A percentile compares a stretch with the other conserved stretches of the same genome.
phyloP scores from a whole-genome alignment of 2,329 filamentous ascomycete species.

The Penicillium sp. region DNA sequence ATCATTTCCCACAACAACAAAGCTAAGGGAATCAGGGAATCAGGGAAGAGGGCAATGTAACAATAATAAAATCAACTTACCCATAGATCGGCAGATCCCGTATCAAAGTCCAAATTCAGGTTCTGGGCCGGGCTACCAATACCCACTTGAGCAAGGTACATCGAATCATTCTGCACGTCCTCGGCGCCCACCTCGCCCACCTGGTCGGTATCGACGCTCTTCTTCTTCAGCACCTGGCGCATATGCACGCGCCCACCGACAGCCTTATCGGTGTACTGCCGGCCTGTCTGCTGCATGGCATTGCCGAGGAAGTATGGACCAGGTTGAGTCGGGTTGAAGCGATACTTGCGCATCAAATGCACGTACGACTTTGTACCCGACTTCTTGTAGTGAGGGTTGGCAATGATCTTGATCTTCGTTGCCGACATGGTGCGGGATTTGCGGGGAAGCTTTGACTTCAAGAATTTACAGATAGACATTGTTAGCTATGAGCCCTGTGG shows the following conservation, averaged over 20 bases:
- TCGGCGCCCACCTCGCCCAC: conserved; percentile 57
- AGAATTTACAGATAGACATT: conserved; percentile 13
- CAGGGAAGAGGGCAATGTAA: background rate
- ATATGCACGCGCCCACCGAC: conserved; percentile 52
- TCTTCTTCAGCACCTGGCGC: conserved; percentile 53
- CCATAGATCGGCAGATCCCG: conserved; percentile 70
- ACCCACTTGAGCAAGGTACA: conserved; percentile 63
- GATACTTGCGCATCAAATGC: conserved; percentile 61
- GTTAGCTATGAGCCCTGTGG: background rate
- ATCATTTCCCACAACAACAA: conserved; percentile 12
- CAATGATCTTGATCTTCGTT: conserved; percentile 51
- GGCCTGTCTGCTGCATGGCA: conserved; percentile 50
- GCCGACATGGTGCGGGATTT: conserved; percentile 31
- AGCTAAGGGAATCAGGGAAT: background rate
- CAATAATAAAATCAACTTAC: conserved; percentile 38
- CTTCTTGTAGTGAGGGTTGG: conserved; percentile 60
- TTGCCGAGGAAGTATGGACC: conserved; percentile 61
- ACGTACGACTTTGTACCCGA: conserved; percentile 65
- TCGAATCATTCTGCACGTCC: conserved; percentile 66
- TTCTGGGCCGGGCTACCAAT: conserved; percentile 67
- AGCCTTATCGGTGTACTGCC: conserved; percentile 46
- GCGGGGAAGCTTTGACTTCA: conserved; percentile 10
- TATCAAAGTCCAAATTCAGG: conserved; percentile 67
- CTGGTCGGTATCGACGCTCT: conserved; percentile 33
- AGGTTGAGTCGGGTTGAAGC: conserved; percentile 61